phyloP scores from a whole-genome alignment of 768 basidiomycete species.

The Arthromyces matolae region DNA sequence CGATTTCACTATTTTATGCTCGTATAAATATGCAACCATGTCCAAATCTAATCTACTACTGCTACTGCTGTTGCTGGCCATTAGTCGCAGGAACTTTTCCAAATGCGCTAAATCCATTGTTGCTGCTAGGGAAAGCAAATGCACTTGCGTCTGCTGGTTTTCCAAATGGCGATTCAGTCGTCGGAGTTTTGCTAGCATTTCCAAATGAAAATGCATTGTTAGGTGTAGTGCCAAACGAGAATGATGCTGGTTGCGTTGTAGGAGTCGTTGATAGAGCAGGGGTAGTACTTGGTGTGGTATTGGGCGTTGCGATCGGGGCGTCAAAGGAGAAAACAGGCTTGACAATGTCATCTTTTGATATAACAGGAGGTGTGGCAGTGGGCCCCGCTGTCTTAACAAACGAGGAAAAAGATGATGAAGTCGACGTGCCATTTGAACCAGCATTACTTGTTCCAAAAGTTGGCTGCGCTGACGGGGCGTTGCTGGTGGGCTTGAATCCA shows the following conservation, averaged over 20 bases:
- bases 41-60: conserved; percentile 3
- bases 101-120: conserved; percentile 15
- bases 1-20: conserved; percentile 15
- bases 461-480: background rate
- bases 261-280: conserved; percentile 4
- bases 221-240: conserved; percentile 7
- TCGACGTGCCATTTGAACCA: conserved; percentile 1
- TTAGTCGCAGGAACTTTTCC: conserved; percentile 16
- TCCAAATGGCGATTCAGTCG: conserved; percentile 16
- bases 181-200: conserved; percentile 15
- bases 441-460: conserved; percentile 1
- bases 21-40: conserved; percentile 6
- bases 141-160: conserved; percentile 20
- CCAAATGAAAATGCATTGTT: conserved; percentile 24
- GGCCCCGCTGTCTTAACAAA: too few relatives aligned
- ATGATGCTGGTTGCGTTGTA: background rate
- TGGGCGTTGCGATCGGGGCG: background rate
- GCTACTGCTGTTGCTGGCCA: conserved; percentile 26
- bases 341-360: conserved; percentile 1
- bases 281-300: conserved; percentile 8
- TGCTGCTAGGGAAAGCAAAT: conserved; percentile 29
- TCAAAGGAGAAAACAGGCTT: conserved; percentile 16
- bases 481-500: background rate
- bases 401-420: conserved; percentile 6
- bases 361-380: background rate